Base-by-base conservation (phyloP, 163 green algal genomes). In the Scenedesmus sp. region DNA sequence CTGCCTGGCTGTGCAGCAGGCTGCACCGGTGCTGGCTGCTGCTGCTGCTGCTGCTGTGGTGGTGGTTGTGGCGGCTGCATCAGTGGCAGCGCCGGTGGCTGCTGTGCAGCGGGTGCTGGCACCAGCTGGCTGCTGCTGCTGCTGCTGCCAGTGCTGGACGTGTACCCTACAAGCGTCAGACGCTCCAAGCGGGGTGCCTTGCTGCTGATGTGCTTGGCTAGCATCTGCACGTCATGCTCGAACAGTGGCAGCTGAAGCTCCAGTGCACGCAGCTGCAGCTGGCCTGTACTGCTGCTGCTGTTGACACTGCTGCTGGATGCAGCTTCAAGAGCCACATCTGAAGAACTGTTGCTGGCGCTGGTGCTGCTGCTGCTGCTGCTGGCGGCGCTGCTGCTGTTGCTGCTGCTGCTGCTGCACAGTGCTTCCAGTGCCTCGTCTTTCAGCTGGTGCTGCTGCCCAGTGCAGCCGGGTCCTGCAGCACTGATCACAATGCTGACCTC, bases 161-260 rank as follows among this genome's bases (percentile, higher is more conserved):
- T 34, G 16, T 84, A 88, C 2, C 83, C 83, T 1, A 88, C 83
- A 55, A 88, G 56, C 0, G n/a, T 88, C 57, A 88, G 83, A 8
- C n/a, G 1, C 9, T 74, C 13, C 20, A 88, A 57, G 12, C 55
- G 18, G 1, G 83, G 83, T 23, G 83, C 56, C 57, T n/a, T 73
- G 23, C 23, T 54, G 57, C 83, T 59, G 56, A 88, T 74, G 23
- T 66, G 54, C 26, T 88, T 8, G 1, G 83, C 83, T 10, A 88
- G 23, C 83, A 88, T 73, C 56, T 57, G 56, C 56, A 77, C 57
- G n/a, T 88, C 59, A 12, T 55, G 4, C 23, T 88, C 83, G 57
- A 88, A 88, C 57, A 88, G 57, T 10, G 83, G 83, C 83, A 88
- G n/a, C 83, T 74, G 20, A 10, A 88, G 83, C 23, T 88, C 12